Base-by-base conservation (phyloP, 2,329 filamentous ascomycete species). In the Xylaria sp. region DNA sequence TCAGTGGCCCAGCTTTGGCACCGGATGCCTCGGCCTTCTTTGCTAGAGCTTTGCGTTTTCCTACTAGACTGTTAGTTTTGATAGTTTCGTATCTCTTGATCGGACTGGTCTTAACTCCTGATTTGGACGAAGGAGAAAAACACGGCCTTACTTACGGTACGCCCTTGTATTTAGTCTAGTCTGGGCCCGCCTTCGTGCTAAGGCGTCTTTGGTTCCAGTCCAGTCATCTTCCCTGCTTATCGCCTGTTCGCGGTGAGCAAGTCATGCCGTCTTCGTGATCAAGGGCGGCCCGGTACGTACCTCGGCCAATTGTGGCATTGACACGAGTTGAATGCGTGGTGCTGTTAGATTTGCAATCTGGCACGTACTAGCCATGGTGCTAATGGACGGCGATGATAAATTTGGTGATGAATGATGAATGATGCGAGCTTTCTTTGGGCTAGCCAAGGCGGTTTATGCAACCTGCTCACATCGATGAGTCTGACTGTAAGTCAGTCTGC, bases 141-240 rank as follows among this genome's bases (percentile, higher is more conserved):
- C 50, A 70, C 55, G 60, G 48, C 25, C 36, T 68, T 70, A 75
- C 78, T 78, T 74, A 81, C 80, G 77, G 71, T 83, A 83, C 72
- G 81, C 82, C 66, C 82, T 81, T 72, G 79, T 81, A 59, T 83
- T 83, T 28, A 83, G 78, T 75, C 83, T 79, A 66, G 79, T 84
- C 75, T 84, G 83, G 67, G 77, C 77, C 64, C 78, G 73, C 69
- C 82, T 78, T 28, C 83, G 79, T 67, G 77, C 77, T 69, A 77
- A 79, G 2, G 80, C 78, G 77, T 84, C 79, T 18, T 71, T 83
- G 28, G 76, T 79, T 3, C 83, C 83, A 43, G 81, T 83, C 82
- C 83, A 84, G 74, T 84, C 79, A 60, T 84, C 83, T 68, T 82
- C 77, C 34, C 56, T 73, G 64, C 70, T 76, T 73, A 68, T 77